These are phyloP conservation scores for Euphorbia celastroides DNA, from an alignment of 441 rosid species.

Conservation along the genomic window DNA sequence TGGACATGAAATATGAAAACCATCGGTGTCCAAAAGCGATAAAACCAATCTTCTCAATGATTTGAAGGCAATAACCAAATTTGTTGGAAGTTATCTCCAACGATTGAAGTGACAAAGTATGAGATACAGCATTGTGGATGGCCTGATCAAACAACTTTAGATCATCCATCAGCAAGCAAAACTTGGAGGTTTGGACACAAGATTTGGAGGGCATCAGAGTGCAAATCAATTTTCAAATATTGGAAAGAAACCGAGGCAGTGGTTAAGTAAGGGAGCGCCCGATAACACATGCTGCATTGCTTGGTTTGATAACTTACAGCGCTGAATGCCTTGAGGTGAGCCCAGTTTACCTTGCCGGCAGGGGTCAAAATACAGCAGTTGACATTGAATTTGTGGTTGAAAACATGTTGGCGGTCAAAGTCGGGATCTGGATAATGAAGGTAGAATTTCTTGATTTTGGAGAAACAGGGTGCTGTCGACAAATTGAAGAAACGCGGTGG, in stretches of 20 bases:
- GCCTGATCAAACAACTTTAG: background rate
- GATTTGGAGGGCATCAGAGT: background rate
- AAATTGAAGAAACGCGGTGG: background rate
- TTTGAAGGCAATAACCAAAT: background rate
- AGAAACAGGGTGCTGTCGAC: background rate
- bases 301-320: background rate
- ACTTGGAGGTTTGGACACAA: background rate
- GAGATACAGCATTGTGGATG: background rate
- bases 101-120: background rate
- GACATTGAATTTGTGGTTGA: background rate
- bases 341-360: background rate
- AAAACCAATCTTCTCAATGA: background rate
- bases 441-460: background rate
- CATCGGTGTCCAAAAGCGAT: background rate
- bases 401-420: background rate
- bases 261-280: background rate
- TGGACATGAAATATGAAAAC: background rate
- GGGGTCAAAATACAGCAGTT: background rate
- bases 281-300: background rate
- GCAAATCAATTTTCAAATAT: background rate
- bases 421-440: background rate
- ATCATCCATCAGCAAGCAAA: background rate
- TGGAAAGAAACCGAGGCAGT: background rate
- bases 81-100: background rate
- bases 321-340: background rate